These are phyloP conservation scores for Colletotrichum eleusines DNA, from an alignment of 2,329 filamentous ascomycete species.

Conservation along the genomic window DNA sequence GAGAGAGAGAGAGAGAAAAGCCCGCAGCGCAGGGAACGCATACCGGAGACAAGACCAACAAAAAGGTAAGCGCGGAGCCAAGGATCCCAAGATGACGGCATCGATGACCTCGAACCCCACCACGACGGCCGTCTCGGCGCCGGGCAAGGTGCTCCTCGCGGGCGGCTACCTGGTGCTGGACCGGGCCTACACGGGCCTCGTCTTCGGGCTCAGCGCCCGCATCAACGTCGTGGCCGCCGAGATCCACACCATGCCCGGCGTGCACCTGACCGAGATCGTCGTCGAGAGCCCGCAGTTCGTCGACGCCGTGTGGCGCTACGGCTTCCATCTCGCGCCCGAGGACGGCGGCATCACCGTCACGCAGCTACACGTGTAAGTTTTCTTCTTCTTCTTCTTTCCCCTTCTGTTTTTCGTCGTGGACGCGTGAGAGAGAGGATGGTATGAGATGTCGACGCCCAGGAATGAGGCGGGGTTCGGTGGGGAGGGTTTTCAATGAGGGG, in stretches of 20 bases:
- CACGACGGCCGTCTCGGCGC: conserved; percentile 80
- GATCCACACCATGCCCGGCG: conserved; percentile 68
- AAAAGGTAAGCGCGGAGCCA: not conserved
- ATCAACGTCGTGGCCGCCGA: conserved; percentile 73
- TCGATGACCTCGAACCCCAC: conserved; percentile 50
- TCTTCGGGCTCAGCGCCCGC: conserved; percentile 75
- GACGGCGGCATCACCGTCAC: conserved; percentile 85
- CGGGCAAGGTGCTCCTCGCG: conserved; percentile 94
- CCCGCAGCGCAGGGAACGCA: not conserved
- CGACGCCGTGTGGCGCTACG: conserved; percentile 89
- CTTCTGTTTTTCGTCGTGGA: not conserved
- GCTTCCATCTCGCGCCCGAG: conserved; percentile 76
- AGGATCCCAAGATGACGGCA: conserved; percentile 23
- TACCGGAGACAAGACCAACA: not conserved
- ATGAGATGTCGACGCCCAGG: not conserved
- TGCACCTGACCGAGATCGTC: conserved; percentile 78
- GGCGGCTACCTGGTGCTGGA: conserved; percentile 97
- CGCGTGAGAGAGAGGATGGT: not conserved
- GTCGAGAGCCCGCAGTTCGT: conserved; percentile 94
- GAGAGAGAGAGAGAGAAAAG: not conserved
- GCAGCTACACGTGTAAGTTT: conserved; percentile 80
- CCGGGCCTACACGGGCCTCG: conserved; percentile 81
- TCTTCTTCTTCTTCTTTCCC: conserved; percentile 31
- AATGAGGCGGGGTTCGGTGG: not conserved
- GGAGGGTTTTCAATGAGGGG: conserved; percentile 9